These are phyloP conservation scores for Penicillium brevicompactum DNA, from an alignment of 2,329 filamentous ascomycete species.

Conservation along the genomic window DNA sequence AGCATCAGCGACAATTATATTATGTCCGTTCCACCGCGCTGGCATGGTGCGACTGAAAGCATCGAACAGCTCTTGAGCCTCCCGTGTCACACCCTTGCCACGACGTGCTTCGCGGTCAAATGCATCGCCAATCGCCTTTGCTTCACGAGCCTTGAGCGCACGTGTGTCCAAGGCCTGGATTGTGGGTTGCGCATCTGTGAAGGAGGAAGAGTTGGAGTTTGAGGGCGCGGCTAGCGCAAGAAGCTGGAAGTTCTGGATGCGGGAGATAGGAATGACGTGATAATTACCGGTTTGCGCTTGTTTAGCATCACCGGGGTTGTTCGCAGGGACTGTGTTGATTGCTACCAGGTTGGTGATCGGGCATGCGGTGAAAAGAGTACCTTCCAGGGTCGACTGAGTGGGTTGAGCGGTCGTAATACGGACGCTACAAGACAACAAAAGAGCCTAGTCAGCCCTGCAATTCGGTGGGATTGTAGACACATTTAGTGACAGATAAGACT, in stretches of 20 bases:
- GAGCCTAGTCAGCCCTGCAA: constrained; percentile 3
- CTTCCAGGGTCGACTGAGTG: constrained; percentile 57
- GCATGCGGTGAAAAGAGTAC: constrained; percentile 64
- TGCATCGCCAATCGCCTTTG: constrained; percentile 56
- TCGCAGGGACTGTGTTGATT: constrained; percentile 56
- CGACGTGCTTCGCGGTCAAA: constrained; percentile 60
- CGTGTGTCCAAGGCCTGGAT: constrained; percentile 55
- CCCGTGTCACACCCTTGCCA: constrained; percentile 62
- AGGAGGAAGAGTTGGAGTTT: constrained; percentile 37
- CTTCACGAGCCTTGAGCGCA: constrained; percentile 57
- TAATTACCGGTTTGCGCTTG: constrained; percentile 55
- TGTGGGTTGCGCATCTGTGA: constrained; percentile 50
- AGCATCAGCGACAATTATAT: constrained; percentile 63
- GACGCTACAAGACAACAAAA: constrained; percentile 45
- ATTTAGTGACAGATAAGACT: constrained; percentile 25
- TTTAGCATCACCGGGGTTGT: constrained; percentile 36
- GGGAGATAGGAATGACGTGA: constrained; percentile 62
- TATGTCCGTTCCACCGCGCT: constrained; percentile 60
- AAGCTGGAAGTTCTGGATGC: constrained; percentile 60
- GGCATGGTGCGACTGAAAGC: constrained; percentile 62
- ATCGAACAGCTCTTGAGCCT: constrained; percentile 67
- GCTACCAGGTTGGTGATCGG: constrained; percentile 63
- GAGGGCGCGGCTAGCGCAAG: constrained; percentile 44
- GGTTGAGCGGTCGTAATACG: constrained; percentile 59
- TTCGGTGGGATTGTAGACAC: not conserved